Evolutionary conservation across 2,329 filamentous ascomycete genomes (phyloP), one percentile per base, ranked within the genome.

Genomic region (Hypoxylon sp.): DNA sequence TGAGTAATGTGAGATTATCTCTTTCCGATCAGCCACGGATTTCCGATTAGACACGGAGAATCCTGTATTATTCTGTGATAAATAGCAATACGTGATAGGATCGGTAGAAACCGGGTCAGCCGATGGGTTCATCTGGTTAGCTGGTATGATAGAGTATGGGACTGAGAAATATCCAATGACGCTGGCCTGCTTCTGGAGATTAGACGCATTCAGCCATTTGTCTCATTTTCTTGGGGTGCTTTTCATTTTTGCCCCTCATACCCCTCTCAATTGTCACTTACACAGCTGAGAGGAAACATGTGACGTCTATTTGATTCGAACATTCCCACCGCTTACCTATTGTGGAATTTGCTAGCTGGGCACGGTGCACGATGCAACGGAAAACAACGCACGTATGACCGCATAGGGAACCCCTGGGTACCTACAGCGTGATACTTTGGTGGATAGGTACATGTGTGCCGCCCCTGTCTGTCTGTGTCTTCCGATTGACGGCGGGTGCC

Each of bases 101-200:
- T 67, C 67, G 67, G 67, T 23, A 56, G 60, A 64, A 62, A 46
- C 67, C 67, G 67, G 48, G 60, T 69, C 67, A 64, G 60, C 56
- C 67, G 67, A 69, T 67, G 63, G 51, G 48, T 69, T 61, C 56
- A 63, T 67, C 63, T 61, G 52, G 60, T 63, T 41, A 43, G 17
- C 48, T 36, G 3, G 36, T 30, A 30, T 60, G 43, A 50, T 65
- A 30, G 25, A 28, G 45, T 11, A 51, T 59, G 23, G 48, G 48
- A 25, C 1, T 43, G 21, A 23, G 17, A 30, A 49, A 23, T 55
- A 28, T 49, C 64, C 60, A 67, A 63, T 67, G 49, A 49, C 25
- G 30, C 46, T 11, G 55, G 17, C 30, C 36, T 63, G 43, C 55
- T 55, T 55, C 28, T 48, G 62, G 28, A 45, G 38, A 63, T 60